Conservation (phyloP, 208 protist species). For the Crithidia mellificae region DNA sequence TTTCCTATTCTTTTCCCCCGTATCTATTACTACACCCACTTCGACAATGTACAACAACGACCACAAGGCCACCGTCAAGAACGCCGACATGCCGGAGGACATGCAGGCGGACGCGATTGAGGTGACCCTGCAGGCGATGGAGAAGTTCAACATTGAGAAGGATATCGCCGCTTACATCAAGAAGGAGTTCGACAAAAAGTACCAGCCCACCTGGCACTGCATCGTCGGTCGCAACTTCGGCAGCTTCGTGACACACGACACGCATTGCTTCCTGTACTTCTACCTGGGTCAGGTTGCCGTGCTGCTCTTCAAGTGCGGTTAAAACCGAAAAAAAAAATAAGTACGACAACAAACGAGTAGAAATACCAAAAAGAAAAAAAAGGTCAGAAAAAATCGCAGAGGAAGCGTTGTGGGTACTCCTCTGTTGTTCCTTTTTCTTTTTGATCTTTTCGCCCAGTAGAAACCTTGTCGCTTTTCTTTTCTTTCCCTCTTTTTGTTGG, state of each 20-base stretch:
- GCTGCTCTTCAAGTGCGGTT: slow-evolving; percentile 97
- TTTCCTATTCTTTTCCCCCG: slow-evolving; percentile 5
- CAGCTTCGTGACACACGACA: slow-evolving; percentile 99
- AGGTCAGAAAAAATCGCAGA: background rate
- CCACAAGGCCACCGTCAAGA: slow-evolving; percentile 93
- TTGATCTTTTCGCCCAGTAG: background rate
- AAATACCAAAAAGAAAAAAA: background rate
- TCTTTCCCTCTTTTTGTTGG: slow-evolving; percentile 2
- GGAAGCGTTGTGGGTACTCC: too few relatives aligned
- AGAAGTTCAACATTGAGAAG: slow-evolving; percentile 99
- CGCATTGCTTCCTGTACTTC: slow-evolving; percentile 99
- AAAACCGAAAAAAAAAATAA: slow-evolving; percentile 14
- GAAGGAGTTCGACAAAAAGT: slow-evolving; percentile 99
- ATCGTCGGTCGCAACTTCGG: slow-evolving; percentile 99
- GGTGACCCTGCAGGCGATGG: slow-evolving; percentile 96
- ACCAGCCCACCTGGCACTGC: slow-evolving; percentile 99
- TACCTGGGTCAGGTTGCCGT: slow-evolving; percentile 99
- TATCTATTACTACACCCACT: background rate
- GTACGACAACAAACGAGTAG: background rate
- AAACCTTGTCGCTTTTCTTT: background rate
- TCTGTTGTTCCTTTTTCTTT: background rate
- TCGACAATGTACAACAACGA: slow-evolving; percentile 52
- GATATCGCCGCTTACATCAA: slow-evolving; percentile 99
- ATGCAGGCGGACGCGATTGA: slow-evolving; percentile 99
- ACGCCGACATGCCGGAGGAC: slow-evolving; percentile 96